Evolutionary conservation across 371 early-diverging fungal genomes (phyloP).

Genomic region (Actinomortierella ambigua): DNA sequence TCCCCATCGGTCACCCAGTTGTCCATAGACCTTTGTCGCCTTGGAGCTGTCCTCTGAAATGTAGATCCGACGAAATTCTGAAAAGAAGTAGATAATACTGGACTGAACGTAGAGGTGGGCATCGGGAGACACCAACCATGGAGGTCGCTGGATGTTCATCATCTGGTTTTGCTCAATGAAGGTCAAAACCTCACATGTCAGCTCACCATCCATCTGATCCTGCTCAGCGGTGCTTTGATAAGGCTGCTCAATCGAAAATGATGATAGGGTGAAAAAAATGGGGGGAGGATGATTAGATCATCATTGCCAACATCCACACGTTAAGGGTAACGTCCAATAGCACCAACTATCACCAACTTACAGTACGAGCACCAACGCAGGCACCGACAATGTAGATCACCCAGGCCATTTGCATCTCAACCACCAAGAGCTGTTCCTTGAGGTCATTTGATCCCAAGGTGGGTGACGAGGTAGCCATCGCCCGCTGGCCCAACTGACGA

Average conservation of each 20-base stretch:
- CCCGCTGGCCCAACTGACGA: slow-evolving; percentile 51
- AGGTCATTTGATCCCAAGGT: slow-evolving; percentile 62
- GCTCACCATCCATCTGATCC: slow-evolving; percentile 69
- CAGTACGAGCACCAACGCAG: slow-evolving; percentile 68
- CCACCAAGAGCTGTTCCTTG: slow-evolving; percentile 45
- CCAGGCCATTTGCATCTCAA: slow-evolving; percentile 74
- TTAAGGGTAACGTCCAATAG: background rate
- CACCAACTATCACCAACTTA: slow-evolving; percentile 32
- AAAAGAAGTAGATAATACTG: slow-evolving; percentile 80
- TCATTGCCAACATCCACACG: background rate
- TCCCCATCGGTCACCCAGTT: slow-evolving; percentile 29
- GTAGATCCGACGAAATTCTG: slow-evolving; percentile 78
- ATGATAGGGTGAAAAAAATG: too few relatives aligned
- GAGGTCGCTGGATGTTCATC: slow-evolving; percentile 27
- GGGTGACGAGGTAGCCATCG: slow-evolving; percentile 47
- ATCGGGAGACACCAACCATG: slow-evolving; percentile 28
- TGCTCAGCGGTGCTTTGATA: slow-evolving; percentile 68
- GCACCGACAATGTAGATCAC: slow-evolving; percentile 79
- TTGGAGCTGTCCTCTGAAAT: slow-evolving; percentile 66
- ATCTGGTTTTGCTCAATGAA: slow-evolving; percentile 60
- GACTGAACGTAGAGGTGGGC: slow-evolving; percentile 47
- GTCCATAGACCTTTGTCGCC: slow-evolving; percentile 61
- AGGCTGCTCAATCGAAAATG: slow-evolving; percentile 39
- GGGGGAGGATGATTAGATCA: too few relatives aligned
- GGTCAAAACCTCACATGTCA: slow-evolving; percentile 63